Base-by-base conservation (phyloP, 2,329 filamentous ascomycete species). In the Fusarium papillatum region DNA sequence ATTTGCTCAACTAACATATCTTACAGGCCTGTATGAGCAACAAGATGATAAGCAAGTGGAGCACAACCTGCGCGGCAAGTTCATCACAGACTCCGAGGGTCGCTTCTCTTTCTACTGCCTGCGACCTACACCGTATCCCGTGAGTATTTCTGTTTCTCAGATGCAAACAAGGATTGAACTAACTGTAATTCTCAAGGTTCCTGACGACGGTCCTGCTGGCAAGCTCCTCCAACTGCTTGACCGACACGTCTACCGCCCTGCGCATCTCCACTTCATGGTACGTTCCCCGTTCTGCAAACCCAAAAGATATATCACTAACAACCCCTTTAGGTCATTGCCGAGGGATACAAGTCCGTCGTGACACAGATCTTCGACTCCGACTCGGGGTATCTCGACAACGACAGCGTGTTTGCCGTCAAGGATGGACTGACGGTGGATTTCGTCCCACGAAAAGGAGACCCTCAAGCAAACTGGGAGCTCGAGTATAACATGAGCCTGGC, bases 291-390 rank as follows among this genome's bases (percentile, higher is more conserved):
- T 14, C 1, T 10, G 13, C 3, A 3, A 2, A 1, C 6, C 1
- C 1, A 7, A 6, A 19, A n/a, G 10, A 7, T 3, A 2, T 2
- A 14, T 10, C 10, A 5, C 13, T 29, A 29, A 39, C 14, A n/a
- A 46, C 4, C 34, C 38, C 3, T 3, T 0, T 3, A 84, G 84
- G 82, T 86, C 61, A 87, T 88, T 34, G 86, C 87, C 16, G 86
- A 89, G 3, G 89, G 89, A 10, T 92, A 93, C 85, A 93, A 91
- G 79, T 87, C 92, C 0, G 88, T 97, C 60, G 93, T 93, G 0
- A 89, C 88, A 1, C 94, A 97, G 82, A 92, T 97, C 67, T 96
- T 95, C 81, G 93, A 95, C 81, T 86, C 87, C 69, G 87, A 90
- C 72, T 91, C 92, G 82, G 87, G 89, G 73, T 92, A 94, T 77